Evolutionary conservation across 805 yeast species (phyloP).

Genomic region (Ogataea wickerhamii): DNA sequence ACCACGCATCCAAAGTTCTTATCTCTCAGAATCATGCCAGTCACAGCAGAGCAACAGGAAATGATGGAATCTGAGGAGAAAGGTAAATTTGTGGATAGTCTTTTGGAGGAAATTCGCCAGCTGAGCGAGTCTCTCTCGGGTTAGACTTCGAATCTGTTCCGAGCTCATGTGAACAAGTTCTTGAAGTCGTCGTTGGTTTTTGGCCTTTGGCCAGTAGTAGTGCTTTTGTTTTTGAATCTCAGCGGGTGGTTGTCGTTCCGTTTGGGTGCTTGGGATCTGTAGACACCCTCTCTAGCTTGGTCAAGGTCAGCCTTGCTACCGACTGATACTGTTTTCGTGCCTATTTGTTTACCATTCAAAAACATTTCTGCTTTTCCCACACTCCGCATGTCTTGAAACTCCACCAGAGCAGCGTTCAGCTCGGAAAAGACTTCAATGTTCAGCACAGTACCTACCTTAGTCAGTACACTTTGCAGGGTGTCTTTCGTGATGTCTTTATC

Average conservation of each 20-base stretch:
- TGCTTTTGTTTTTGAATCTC: background rate
- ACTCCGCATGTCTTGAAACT: constrained; percentile 37
- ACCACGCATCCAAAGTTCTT: constrained; percentile 85
- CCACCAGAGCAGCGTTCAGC: constrained; percentile 46
- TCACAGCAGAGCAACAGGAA: constrained; percentile 62
- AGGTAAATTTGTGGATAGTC: constrained; percentile 39
- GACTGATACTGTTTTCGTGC: constrained; percentile 29
- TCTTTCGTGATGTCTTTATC: constrained; percentile 37
- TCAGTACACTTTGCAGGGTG: constrained; percentile 33
- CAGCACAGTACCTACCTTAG: constrained; percentile 35
- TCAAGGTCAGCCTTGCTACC: constrained; percentile 34
- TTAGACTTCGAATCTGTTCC: constrained; percentile 6
- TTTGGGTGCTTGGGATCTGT: background rate
- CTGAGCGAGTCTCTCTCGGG: constrained; percentile 42
- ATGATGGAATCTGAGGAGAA: constrained; percentile 46
- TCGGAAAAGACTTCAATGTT: constrained; percentile 46
- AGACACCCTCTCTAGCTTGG: background rate
- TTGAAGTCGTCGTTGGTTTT: constrained; percentile 39
- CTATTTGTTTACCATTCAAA: constrained; percentile 38
- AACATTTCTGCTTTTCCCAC: constrained; percentile 52
- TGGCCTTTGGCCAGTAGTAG: constrained; percentile 4
- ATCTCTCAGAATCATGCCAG: constrained; percentile 61
- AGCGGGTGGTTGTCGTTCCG: background rate
- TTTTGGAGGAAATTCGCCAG: constrained; percentile 51
- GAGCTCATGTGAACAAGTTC: constrained; percentile 27